phyloP scores from a whole-genome alignment of 1,139 yeast genomes.

The Yamadazyma pseudoaaseri region DNA sequence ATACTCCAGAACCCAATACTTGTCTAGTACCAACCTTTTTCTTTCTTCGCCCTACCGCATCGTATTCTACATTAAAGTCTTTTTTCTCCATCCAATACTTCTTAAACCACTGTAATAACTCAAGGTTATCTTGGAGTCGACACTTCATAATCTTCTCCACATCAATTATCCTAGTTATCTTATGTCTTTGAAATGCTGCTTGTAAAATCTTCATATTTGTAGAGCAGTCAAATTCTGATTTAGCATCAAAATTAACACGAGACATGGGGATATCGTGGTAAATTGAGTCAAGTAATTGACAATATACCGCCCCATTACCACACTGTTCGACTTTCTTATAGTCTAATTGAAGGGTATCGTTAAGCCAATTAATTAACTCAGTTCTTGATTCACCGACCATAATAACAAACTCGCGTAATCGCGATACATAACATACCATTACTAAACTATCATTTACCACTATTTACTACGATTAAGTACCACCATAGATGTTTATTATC shows the following conservation, averaged over 20 bases:
- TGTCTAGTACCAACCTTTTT: slow-evolving; percentile 1
- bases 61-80: slow-evolving; percentile 57
- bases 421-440: too few relatives aligned
- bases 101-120: slow-evolving; percentile 90
- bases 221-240: slow-evolving; percentile 72
- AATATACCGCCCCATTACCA: slow-evolving; percentile 93
- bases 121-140: slow-evolving; percentile 89
- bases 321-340: slow-evolving; percentile 86
- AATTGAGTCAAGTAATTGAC: slow-evolving; percentile 86
- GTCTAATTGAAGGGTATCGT: slow-evolving; percentile 61
- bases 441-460: too few relatives aligned
- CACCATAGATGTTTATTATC: not conserved
- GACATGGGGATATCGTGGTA: slow-evolving; percentile 78
- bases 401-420: not conserved
- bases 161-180: slow-evolving; percentile 72
- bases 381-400: slow-evolving; percentile 71
- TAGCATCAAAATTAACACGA: slow-evolving; percentile 66
- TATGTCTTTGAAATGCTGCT: slow-evolving; percentile 67
- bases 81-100: slow-evolving; percentile 76
- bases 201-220: slow-evolving; percentile 86
- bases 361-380: slow-evolving; percentile 84
- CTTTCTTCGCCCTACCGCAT: slow-evolving; percentile 46
- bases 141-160: slow-evolving; percentile 84
- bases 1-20: slow-evolving; percentile 1
- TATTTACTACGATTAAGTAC: too few relatives aligned